Evolutionary conservation across 2,329 filamentous ascomycete genomes (phyloP), one percentile per base, ranked within the genome.

Genomic region (Rachicladosporium sp.): DNA sequence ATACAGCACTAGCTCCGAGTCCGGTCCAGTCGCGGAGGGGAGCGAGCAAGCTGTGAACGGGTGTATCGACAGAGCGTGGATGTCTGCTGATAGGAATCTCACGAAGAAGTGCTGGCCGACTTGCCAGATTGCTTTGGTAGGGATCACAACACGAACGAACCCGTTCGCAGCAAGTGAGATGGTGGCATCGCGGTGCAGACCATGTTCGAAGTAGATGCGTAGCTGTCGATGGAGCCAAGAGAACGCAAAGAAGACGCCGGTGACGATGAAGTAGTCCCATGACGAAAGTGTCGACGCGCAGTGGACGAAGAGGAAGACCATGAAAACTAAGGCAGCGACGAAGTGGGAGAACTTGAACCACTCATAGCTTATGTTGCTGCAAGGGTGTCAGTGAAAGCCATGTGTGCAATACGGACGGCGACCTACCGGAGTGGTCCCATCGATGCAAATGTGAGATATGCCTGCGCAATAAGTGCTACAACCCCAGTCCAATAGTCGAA

Each of bases 221-320:
- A 67, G 56, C 42, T 66, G 62, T 0, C 66, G 55, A 41, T 68
- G 68, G 6, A 68, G 46, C 43, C 66, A 67, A 30, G 61, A 68
- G 2, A 67, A 48, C 0, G 68, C 50, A 51, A 75, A 78, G 5
- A 78, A 47, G 0, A 67, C 63, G 7, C 59, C 73, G 0, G 69
- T 66, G 2, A 69, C 74, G 44, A 79, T 69, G 50, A 78, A 77
- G 51, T 78, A 78, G 56, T 78, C 69, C 69, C 70, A 76, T 2
- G 72, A 74, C 1, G 68, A 65, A 8, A 78, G 59, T 0, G 59
- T 64, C 52, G 67, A 70, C 51, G 72, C 67, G 51, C 74, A 77
- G 55, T 78, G 74, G 37, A 75, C 62, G 56, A 78, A 78, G 54
- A 78, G 70, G 50, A 75, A 73, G 6, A 77, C 36, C 11, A 76